phyloP scores from a whole-genome alignment of 352 stramenopile genomes.

The Phytophthora sansomeana region DNA sequence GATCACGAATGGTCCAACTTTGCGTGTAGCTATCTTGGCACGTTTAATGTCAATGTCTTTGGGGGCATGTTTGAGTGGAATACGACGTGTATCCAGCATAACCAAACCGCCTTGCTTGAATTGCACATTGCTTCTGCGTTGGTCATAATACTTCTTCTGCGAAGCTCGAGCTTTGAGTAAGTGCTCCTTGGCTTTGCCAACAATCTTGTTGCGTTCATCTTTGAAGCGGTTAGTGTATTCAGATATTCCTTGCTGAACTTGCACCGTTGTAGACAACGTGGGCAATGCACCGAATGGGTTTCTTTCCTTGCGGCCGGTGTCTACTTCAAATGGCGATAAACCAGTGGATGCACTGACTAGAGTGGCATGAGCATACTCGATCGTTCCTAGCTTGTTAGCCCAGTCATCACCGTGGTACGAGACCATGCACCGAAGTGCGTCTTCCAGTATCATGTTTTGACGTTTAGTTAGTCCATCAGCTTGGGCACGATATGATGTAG shows the following conservation, averaged over 20 bases:
- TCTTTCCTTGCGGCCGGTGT: constrained; percentile 16
- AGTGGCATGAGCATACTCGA: constrained; percentile 24
- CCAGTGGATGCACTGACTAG: constrained; percentile 18
- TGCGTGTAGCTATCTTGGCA: constrained; percentile 9
- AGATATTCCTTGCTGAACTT: constrained; percentile 20
- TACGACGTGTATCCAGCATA: constrained; percentile 19
- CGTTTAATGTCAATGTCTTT: constrained; percentile 21
- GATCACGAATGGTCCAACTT: constrained; percentile 18
- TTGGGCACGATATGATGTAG: constrained; percentile 17
- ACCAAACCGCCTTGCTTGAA: too few species aligned
- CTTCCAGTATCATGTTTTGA: constrained; percentile 16
- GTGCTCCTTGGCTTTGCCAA: too few species aligned
- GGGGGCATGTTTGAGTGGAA: constrained; percentile 1
- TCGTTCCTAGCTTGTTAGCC: constrained; percentile 10
- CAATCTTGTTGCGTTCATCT: too few species aligned
- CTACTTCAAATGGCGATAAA: constrained; percentile 20
- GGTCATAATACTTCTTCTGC: too few species aligned
- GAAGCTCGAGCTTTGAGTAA: too few species aligned
- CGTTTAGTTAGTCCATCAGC: constrained; percentile 14
- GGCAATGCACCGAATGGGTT: neutral
- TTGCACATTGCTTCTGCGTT: too few species aligned
- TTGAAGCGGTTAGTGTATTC: constrained; percentile 21
- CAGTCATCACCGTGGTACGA: constrained; percentile 26
- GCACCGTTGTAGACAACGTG: constrained; percentile 2
- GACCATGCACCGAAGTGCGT: constrained; percentile 18